Base-by-base conservation (phyloP, 345 rosid genomes). In the Cardiospermum halicacabum region DNA sequence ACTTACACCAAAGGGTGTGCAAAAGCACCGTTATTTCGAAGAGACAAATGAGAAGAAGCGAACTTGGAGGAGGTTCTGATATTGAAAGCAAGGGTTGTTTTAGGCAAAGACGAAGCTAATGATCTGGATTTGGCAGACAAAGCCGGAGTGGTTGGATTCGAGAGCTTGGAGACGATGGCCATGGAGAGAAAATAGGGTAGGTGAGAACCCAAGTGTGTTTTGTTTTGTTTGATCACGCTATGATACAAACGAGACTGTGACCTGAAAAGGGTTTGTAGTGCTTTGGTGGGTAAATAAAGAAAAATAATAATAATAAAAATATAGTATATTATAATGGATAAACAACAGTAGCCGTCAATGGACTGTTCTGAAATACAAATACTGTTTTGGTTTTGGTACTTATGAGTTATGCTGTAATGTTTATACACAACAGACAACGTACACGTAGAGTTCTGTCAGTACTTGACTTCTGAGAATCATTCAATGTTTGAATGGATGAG, bases 111-210 rank as follows among this genome's bases (percentile, higher is more conserved):
- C n/a, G 74, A 15, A 1, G 79, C 69, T 31, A 88, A 79, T 53
- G 89, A 79, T 53, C 87, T 72, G 45, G 83, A 47, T 25, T 59
- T 74, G 54, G 57, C 16, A 26, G 85, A 31, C 32, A 78, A 70
- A 43, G 83, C 63, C 1, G 80, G 59, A 5, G 82, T 76, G 62
- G 27, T 53, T 16, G 86, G 79, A 53, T 60, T 72, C 3, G 91
- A 74, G 54, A 88, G 89, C 82, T 82, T 89, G 62, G 96, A 89
- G 75, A 88, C 76, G 79, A 96, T 82, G 12, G 96, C 88, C 97
- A 93, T 84, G 40, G 66, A 3, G 71, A 55, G 43, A 19, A 37
- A 40, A 11, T 56, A 18, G 42, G 77, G 66, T 70, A 27, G 70
- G 63, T 31, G 51, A 40, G 54, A 40, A 2, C 3, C 10, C 30